Base-by-base conservation (phyloP, 139 green algal species). In the Gonium pectorale region DNA sequence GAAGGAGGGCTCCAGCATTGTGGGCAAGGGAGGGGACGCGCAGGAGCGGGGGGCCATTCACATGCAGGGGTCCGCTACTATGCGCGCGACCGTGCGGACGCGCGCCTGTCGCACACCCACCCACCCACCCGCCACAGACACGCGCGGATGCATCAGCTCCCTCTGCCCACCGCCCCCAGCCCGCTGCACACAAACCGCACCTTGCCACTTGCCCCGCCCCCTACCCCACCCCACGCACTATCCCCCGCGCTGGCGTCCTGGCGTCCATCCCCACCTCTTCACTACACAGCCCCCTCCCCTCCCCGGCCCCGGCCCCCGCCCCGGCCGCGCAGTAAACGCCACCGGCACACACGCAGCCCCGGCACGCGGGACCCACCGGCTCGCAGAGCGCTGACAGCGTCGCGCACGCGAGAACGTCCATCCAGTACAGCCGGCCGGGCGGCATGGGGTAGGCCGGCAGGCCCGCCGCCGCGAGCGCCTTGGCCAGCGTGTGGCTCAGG, bases 401-500 rank as follows among this genome's bases (percentile, higher is more conserved):
- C 46, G 79, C 79, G 37, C 79, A 85, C 19, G 79, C 79, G 64
- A 85, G 63, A 64, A 85, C 64, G 64, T 85, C 79, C 64, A 77
- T 41, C 64, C 79, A 85, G 49, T 54, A 77, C 46, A 85, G 64
- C 7, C 64, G 63, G 46, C 64, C 37, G 8, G 35, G 33, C 35
- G 46, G 64, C 4, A 67, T 29, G 19, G 79, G 79, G 66, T 85
- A 85, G 49, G 64, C 43, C 37, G 64, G 79, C 64, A 85, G 46
- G 33, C 79, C 79, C 11, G 35, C 35, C 27, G 11, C 33, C 7
- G 26, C 31, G 1, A 75, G 49, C 46, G 49, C 79, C 85, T 96
- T 95, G 59, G 92, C 88, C 43, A 95, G 86, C 8, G 33, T 43
- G 51, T 84, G 83, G 73, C 72, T 79, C 19, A 82, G 21, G 37